Percentiles rank a stretch among this genome's conserved stretches.
These are phyloP conservation scores for Actinidia arguta DNA, from an alignment of 179 eudicot genomes.

Conservation along the genomic window DNA sequence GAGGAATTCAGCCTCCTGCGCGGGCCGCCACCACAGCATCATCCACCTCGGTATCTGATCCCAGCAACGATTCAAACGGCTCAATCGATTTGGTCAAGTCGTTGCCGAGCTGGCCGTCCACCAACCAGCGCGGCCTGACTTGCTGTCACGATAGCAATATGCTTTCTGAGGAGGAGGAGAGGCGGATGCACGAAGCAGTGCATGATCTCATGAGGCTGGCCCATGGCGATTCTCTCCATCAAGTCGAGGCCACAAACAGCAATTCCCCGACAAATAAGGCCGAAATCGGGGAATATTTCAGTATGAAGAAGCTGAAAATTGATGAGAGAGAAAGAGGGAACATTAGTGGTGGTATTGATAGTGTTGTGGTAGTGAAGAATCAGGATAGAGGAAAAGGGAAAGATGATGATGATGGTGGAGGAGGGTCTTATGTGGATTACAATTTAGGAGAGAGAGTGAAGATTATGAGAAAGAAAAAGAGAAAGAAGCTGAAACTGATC, in stretches of 20 bases:
- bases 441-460: neutral
- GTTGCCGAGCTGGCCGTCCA: conserved; percentile 37
- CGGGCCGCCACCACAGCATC: neutral
- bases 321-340: neutral
- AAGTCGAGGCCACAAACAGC: conserved; percentile 14
- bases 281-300: neutral
- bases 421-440: neutral
- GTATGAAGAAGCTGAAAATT: conserved; percentile 19
- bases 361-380: neutral
- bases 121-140: conserved; percentile 43
- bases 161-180: conserved; percentile 27
- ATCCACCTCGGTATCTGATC: conserved; percentile 12
- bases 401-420: neutral
- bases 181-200: conserved; percentile 29
- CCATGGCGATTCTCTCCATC: conserved; percentile 18
- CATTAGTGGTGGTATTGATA: neutral
- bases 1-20: conserved; percentile 68
- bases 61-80: neutral
- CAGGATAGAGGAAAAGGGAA: too few relatives aligned
- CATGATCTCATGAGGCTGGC: conserved; percentile 36
- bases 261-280: neutral
- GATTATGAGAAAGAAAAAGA: conserved; percentile 18
- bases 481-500: conserved; percentile 39
- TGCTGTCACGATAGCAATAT: neutral
- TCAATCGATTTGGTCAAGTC: conserved; percentile 13